A percentile compares a stretch with the other conserved stretches of the same genome.
Evolutionary conservation across 768 basidiomycete genomes (phyloP).

Genomic region (Tricholoma terreum): DNA sequence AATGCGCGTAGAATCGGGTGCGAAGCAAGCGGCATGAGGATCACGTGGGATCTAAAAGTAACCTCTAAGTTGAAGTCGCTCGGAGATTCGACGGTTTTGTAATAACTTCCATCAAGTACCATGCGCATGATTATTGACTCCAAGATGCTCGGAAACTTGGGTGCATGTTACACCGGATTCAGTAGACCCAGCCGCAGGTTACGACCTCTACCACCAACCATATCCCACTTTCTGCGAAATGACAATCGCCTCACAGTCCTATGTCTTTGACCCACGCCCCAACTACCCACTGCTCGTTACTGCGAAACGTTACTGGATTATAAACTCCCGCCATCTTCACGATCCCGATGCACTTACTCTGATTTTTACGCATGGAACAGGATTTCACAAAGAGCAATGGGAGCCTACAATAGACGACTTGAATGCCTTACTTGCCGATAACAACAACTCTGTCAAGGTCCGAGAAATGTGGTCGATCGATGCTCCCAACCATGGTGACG

Average conservation of each 20-base stretch:
- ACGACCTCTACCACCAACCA: too few relatives aligned
- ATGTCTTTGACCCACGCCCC: slow-evolving; percentile 52
- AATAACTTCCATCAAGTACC: too few relatives aligned
- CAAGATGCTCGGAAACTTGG: too few relatives aligned
- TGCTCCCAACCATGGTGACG: slow-evolving; percentile 54
- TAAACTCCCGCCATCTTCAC: slow-evolving; percentile 27
- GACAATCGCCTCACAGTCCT: slow-evolving; percentile 24
- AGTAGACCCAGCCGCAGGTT: too few relatives aligned
- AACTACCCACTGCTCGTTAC: slow-evolving; percentile 45
- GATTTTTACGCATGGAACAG: slow-evolving; percentile 50
- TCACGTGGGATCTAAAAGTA: too few relatives aligned
- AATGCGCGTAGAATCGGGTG: too few relatives aligned
- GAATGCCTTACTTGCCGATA: slow-evolving; percentile 23
- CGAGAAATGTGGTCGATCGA: slow-evolving; percentile 52
- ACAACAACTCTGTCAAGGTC: slow-evolving; percentile 28
- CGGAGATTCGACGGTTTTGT: too few relatives aligned
- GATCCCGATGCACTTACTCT: slow-evolving; percentile 43
- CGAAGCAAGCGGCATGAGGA: too few relatives aligned
- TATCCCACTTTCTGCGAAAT: slow-evolving; percentile 7
- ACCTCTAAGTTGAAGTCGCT: too few relatives aligned
- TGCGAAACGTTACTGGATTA: slow-evolving; percentile 49
- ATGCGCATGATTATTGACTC: too few relatives aligned
- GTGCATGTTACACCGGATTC: too few relatives aligned
- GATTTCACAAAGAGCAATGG: slow-evolving; percentile 60
- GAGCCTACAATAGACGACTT: slow-evolving; percentile 53